Evolutionary conservation across 306 rosid species (phyloP).

Genomic region (Acacia melanoxylon): DNA sequence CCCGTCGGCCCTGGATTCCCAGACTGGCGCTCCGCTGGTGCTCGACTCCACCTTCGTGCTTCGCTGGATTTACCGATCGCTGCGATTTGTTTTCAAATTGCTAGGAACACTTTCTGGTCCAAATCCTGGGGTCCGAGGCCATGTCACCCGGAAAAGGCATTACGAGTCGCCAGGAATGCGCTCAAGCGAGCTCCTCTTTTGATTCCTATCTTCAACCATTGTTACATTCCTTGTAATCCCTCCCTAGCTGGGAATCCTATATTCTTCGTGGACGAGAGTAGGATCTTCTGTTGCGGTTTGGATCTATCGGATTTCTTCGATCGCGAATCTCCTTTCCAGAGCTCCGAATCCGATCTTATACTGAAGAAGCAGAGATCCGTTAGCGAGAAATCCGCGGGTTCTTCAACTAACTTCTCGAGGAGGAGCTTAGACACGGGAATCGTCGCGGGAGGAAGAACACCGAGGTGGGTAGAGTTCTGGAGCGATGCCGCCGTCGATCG

Average conservation of each 20-base stretch:
- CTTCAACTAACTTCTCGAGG: constrained; percentile 49
- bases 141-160: constrained; percentile 62
- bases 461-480: constrained; percentile 94
- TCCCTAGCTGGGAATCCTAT: constrained; percentile 78
- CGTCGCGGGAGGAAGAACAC: constrained; percentile 56
- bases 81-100: constrained; percentile 76
- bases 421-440: constrained; percentile 58
- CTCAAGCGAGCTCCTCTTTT: constrained; percentile 76
- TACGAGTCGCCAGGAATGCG: constrained; percentile 68
- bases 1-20: constrained; percentile 86
- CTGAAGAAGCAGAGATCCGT: constrained; percentile 72
- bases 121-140: constrained; percentile 80
- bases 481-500: constrained; percentile 70
- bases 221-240: constrained; percentile 86
- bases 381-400: constrained; percentile 58
- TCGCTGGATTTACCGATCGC: constrained; percentile 80
- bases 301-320: constrained; percentile 84
- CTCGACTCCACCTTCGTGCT: constrained; percentile 69
- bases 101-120: constrained; percentile 68
- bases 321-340: constrained; percentile 59
- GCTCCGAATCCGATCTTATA: constrained; percentile 48
- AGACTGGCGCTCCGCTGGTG: constrained; percentile 69
- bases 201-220: constrained; percentile 83
- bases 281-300: constrained; percentile 79
- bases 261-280: constrained; percentile 75